Evolutionary conservation across 768 basidiomycete species (phyloP).

Genomic region (Pisolithus marmoratus): DNA sequence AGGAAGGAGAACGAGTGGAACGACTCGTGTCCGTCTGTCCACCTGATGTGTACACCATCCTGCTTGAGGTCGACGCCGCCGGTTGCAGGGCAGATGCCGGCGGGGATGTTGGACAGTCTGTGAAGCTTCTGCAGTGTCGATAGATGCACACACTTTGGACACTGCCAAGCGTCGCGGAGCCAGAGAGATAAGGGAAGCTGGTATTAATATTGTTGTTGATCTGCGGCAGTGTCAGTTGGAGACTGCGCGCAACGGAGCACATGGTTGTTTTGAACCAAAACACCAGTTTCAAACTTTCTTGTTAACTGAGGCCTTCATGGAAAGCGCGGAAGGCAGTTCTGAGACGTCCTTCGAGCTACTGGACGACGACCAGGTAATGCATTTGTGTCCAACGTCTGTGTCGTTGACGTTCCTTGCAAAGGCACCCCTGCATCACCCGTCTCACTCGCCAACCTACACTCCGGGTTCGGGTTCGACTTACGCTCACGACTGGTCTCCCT

Average conservation of each 20-base stretch:
- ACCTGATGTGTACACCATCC: conserved; percentile 45
- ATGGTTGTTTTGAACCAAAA: too few relatives aligned
- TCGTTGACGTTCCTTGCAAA: not conserved
- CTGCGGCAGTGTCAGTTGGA: conserved; percentile 11
- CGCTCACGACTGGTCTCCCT: conserved; percentile 68
- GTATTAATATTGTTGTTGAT: too few relatives aligned
- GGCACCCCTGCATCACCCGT: conserved; percentile 46
- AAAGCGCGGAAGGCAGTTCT: conserved; percentile 18
- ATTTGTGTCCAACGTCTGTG: not conserved
- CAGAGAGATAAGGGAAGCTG: conserved; percentile 62
- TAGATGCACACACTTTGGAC: conserved; percentile 67
- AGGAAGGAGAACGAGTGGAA: conserved; percentile 47
- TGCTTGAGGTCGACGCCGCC: conserved; percentile 37
- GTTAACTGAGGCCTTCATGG: not conserved
- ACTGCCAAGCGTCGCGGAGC: conserved; percentile 84
- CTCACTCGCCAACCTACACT: conserved; percentile 35
- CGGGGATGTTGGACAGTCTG: conserved; percentile 58
- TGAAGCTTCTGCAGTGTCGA: conserved; percentile 75
- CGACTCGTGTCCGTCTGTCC: conserved; percentile 59
- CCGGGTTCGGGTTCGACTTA: conserved; percentile 47
- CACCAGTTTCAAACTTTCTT: too few relatives aligned
- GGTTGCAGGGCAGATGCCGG: conserved; percentile 39
- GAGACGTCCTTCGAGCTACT: conserved; percentile 47
- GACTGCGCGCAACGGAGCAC: not conserved
- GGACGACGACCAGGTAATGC: conserved; percentile 11